Percentiles rank a stretch among this genome's conserved stretches.
These are phyloP conservation scores for Didymella segeticola DNA, from an alignment of 2,329 filamentous ascomycete genomes.

Conservation along the genomic window DNA sequence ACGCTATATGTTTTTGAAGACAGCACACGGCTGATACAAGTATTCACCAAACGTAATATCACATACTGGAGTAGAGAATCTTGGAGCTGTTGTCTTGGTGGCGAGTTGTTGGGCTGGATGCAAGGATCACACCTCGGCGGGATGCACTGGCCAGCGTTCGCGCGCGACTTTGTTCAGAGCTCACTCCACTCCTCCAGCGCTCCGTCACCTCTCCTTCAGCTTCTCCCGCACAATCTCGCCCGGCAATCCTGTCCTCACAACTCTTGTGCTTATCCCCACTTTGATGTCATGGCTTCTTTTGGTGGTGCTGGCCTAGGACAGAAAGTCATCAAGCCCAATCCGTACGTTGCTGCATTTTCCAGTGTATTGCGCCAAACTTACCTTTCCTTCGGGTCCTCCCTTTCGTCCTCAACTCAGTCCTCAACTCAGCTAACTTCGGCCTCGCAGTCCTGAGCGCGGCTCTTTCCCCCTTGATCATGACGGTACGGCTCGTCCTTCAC, in stretches of 20 bases:
- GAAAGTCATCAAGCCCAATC: slow-evolving; percentile 70
- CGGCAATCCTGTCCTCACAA: neutral
- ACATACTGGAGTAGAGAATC: too few species aligned
- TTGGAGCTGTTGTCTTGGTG: too few species aligned
- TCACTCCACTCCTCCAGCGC: slow-evolving; percentile 37
- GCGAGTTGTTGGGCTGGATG: neutral
- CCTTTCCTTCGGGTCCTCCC: slow-evolving; percentile 4
- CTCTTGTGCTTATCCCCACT: neutral
- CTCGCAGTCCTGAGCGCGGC: slow-evolving; percentile 80
- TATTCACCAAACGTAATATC: too few species aligned
- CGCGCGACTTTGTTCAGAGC: slow-evolving; percentile 29
- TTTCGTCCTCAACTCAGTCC: neutral
- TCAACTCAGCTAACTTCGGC: slow-evolving; percentile 16
- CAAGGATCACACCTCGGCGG: slow-evolving; percentile 1
- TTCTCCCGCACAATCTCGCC: neutral
- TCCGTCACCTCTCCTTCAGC: neutral
- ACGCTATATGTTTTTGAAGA: too few species aligned
- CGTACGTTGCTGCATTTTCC: slow-evolving; percentile 58
- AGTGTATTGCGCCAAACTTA: slow-evolving; percentile 12
- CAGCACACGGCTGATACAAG: too few species aligned
- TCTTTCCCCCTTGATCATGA: slow-evolving; percentile 98
- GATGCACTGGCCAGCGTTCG: slow-evolving; percentile 13
- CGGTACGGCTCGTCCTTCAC: slow-evolving; percentile 64
- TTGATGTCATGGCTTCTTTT: slow-evolving; percentile 52
- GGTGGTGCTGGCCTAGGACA: slow-evolving; percentile 73